These are phyloP conservation scores for Helotiales sp. DNA, from an alignment of 2,329 filamentous ascomycete genomes.

Conservation along the genomic window DNA sequence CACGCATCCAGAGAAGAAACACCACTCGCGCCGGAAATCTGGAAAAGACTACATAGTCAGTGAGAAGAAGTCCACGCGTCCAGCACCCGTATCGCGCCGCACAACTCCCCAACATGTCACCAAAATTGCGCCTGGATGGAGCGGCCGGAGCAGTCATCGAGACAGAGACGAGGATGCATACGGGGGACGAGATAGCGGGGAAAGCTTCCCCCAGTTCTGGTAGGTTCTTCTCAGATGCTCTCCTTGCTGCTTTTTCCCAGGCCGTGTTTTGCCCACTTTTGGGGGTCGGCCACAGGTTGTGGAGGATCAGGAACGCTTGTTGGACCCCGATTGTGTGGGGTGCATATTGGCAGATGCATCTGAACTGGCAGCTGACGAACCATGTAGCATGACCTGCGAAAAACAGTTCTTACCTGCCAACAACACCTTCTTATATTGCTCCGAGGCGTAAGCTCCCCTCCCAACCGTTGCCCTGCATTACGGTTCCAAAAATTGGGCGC, in stretches of 20 bases:
- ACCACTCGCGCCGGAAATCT: slow-evolving; percentile 36
- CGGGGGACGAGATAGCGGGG: slow-evolving; percentile 53
- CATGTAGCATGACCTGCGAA: slow-evolving; percentile 66
- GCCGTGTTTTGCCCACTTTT: neutral
- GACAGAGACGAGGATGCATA: slow-evolving; percentile 33
- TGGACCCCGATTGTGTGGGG: neutral
- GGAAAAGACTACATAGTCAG: slow-evolving; percentile 34
- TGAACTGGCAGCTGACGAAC: slow-evolving; percentile 34
- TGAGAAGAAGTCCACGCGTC: slow-evolving; percentile 35
- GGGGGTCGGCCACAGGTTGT: neutral
- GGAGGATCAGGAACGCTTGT: slow-evolving; percentile 4
- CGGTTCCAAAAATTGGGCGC: neutral
- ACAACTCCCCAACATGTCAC: slow-evolving; percentile 33
- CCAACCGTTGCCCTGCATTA: neutral
- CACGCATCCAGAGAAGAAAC: slow-evolving; percentile 32
- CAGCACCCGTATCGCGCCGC: slow-evolving; percentile 30
- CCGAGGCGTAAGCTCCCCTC: slow-evolving; percentile 58
- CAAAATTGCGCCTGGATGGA: slow-evolving; percentile 22
- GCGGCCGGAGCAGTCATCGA: slow-evolving; percentile 20
- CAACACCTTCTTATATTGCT: slow-evolving; percentile 65
- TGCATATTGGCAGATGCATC: slow-evolving; percentile 5
- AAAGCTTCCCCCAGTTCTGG: slow-evolving; percentile 70
- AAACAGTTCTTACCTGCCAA: slow-evolving; percentile 67
- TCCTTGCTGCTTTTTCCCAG: slow-evolving; percentile 17
- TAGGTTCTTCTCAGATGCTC: slow-evolving; percentile 47